phyloP scores from a whole-genome alignment of 2,329 filamentous ascomycete genomes.

The Clonostachys solani region DNA sequence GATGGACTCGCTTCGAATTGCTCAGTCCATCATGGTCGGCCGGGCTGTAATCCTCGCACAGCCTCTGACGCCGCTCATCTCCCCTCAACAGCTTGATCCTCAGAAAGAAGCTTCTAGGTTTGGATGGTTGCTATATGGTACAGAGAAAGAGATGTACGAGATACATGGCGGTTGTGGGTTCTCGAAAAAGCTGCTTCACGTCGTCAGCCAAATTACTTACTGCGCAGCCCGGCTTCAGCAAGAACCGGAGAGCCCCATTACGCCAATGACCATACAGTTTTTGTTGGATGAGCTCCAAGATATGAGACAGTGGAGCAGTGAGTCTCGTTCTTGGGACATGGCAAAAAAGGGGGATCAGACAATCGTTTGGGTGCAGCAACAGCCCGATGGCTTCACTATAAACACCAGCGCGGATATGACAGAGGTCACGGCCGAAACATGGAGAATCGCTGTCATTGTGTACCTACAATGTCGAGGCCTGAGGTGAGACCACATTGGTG shows the following conservation, averaged over 20 bases:
- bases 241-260: slow-evolving; percentile 20
- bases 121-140: slow-evolving; percentile 31
- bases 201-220: slow-evolving; percentile 30
- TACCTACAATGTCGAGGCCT: slow-evolving; percentile 31
- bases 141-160: slow-evolving; percentile 23
- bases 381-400: slow-evolving; percentile 14
- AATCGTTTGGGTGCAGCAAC: slow-evolving; percentile 21
- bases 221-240: slow-evolving; percentile 25
- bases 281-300: slow-evolving; percentile 17
- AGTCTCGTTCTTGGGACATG: slow-evolving; percentile 12
- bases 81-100: slow-evolving; percentile 16
- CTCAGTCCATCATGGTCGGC: slow-evolving; percentile 32
- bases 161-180: slow-evolving; percentile 37
- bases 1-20: slow-evolving; percentile 23
- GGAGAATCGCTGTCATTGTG: slow-evolving; percentile 30
- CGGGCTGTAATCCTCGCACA: slow-evolving; percentile 32
- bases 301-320: slow-evolving; percentile 29
- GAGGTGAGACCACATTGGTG: slow-evolving; percentile 15
- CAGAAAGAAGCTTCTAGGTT: slow-evolving; percentile 23
- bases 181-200: slow-evolving; percentile 30
- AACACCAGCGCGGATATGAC: slow-evolving; percentile 26
- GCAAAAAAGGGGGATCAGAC: slow-evolving; percentile 9
- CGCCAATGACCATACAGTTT: slow-evolving; percentile 20
- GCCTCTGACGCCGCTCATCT: slow-evolving; percentile 26
- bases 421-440: slow-evolving; percentile 32